Percentiles rank a stretch among this genome's conserved stretches.
Evolutionary conservation across 176 grass and related monocot species (phyloP).

Genomic region (Microstegium vimineum): DNA sequence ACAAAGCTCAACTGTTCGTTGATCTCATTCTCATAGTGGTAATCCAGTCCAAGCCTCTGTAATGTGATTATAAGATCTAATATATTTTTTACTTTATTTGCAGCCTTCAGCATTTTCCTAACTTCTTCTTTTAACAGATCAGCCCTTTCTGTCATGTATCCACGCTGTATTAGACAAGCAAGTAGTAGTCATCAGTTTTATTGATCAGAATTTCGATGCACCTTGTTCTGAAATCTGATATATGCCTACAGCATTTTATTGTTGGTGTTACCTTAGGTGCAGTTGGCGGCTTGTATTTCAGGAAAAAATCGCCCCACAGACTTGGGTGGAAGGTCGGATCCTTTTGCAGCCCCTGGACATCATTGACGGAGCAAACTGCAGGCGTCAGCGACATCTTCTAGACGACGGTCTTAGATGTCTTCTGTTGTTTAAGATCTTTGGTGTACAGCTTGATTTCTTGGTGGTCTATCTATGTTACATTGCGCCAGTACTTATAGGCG

Average conservation of each 20-base stretch:
- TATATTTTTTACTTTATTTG: background rate
- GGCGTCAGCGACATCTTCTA: slow-evolving; percentile 4
- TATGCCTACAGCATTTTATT: too few species aligned
- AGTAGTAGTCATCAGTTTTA: background rate
- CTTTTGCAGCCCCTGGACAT: background rate
- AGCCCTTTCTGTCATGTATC: background rate
- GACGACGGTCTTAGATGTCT: background rate
- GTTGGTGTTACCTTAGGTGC: slow-evolving; percentile 20
- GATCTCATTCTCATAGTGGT: slow-evolving; percentile 26
- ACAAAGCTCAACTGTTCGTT: background rate
- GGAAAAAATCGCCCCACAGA: slow-evolving; percentile 44
- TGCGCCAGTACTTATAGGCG: background rate
- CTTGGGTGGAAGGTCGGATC: slow-evolving; percentile 15
- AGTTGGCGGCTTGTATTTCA: slow-evolving; percentile 17
- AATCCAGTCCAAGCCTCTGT: slow-evolving; percentile 19
- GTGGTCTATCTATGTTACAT: background rate
- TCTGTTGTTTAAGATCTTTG: background rate
- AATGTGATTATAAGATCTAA: slow-evolving; percentile 22
- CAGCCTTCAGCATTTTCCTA: background rate
- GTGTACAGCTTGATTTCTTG: background rate
- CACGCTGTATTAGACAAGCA: background rate
- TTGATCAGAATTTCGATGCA: background rate
- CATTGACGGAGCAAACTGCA: background rate
- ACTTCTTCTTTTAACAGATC: slow-evolving; percentile 19
- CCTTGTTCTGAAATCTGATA: background rate